Base-by-base conservation (phyloP, 306 rosid genomes). In the Dicorynia guianensis region DNA sequence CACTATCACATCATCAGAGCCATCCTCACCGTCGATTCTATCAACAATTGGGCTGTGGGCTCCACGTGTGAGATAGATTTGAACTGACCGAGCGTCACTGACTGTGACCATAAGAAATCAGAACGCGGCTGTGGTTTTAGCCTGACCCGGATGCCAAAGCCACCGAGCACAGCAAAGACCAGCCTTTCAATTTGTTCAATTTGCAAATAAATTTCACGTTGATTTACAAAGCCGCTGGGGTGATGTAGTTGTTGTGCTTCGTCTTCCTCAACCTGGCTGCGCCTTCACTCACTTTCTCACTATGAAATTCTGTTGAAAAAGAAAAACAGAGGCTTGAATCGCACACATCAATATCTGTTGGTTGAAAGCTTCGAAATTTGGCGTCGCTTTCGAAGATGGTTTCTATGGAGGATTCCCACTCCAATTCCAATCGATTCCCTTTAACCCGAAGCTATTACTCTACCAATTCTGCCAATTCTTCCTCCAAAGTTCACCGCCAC, bases 321-420 rank as follows among this genome's bases (percentile, higher is more conserved):
- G 9, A 39, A 17, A 9, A 48, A 47, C 18, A 8, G 17, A 73
- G 66, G 71, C 53, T 62, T 69, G 25, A 65, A 60, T 34, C 11
- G 6, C 46, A 7, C 36, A 3, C 4, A 19, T 25, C 25, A 53
- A 61, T 52, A 18, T 11, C 49, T 50, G 36, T 3, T 1, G 4
- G 30, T 25, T 25, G 30, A 25, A 25, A 25, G 74, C 55, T 79
- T 75, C 63, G 59, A 25, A 40, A 36, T 11, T 63, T 58, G 9
- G 64, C 15, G 55, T 69, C 8, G 8, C 18, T 54, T 12, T 20
- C 59, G 20, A 68, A 52, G 67, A 94, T 94, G 98, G 97, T 94
- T 79, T 94, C 97, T 70, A 71, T 94, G 4, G 86, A 88, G 79
- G 96, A 91, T 55, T 85, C 96, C 44, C 90, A 81, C 48, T 85